phyloP scores from a whole-genome alignment of 371 early-diverging fungal genomes.

The Rhizopus delemar region DNA sequence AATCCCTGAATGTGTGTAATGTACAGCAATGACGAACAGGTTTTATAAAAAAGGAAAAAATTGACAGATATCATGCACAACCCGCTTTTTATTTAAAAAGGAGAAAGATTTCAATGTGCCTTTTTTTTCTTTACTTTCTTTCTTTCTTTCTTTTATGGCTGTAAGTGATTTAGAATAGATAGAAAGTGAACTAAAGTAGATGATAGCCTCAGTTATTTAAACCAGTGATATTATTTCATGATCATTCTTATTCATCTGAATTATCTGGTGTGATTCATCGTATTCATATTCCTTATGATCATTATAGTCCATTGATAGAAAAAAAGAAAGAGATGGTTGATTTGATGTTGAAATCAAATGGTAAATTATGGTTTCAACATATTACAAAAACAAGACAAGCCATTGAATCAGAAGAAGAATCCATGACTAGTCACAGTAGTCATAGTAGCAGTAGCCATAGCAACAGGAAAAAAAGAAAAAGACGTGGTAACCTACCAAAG shows the following conservation, averaged over 20 bases:
- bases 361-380: constrained; percentile 18
- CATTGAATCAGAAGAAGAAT: neutral
- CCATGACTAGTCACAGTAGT: neutral
- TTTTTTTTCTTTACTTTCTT: constrained; percentile 2
- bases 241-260: constrained; percentile 19
- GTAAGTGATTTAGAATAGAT: constrained; percentile 9
- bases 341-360: constrained; percentile 19
- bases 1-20: too few relatives aligned
- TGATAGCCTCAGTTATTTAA: constrained; percentile 15
- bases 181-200: neutral
- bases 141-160: constrained; percentile 8
- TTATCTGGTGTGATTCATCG: constrained; percentile 28
- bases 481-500: constrained; percentile 56
- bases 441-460: constrained; percentile 1
- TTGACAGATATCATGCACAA: neutral
- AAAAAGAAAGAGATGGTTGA: constrained; percentile 21
- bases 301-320: constrained; percentile 15
- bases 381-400: constrained; percentile 6
- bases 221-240: constrained; percentile 28
- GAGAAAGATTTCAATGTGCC: neutral
- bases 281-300: constrained; percentile 27
- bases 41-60: neutral
- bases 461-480: constrained; percentile 13
- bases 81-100: neutral
- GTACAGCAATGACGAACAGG: neutral